phyloP scores from a whole-genome alignment of 306 rosid genomes.

The Castanea mollissima region DNA sequence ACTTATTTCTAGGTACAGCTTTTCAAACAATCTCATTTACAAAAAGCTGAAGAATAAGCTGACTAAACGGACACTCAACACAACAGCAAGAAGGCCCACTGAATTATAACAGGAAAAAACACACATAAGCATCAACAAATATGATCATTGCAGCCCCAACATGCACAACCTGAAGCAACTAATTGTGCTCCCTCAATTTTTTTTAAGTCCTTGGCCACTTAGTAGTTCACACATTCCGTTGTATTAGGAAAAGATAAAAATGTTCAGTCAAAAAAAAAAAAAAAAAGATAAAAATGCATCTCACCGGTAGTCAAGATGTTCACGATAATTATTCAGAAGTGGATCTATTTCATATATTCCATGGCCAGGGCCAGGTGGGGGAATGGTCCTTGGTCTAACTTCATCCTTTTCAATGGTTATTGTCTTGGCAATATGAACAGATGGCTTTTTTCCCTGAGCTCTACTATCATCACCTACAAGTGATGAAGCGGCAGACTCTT shows the following conservation, averaged over 20 bases:
- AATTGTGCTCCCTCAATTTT: background rate
- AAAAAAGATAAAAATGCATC: conserved; percentile 18
- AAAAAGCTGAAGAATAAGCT: too few species aligned
- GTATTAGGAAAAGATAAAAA: background rate
- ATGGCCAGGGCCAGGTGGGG: conserved; percentile 79
- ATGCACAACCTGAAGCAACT: conserved; percentile 12
- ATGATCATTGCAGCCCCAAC: background rate
- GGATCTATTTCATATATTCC: conserved; percentile 84
- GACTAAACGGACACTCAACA: background rate
- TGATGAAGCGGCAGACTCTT: conserved; percentile 35
- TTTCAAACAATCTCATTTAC: too few species aligned
- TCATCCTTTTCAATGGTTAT: conserved; percentile 26
- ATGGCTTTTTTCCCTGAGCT: conserved; percentile 38
- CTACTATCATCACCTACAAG: conserved; percentile 32
- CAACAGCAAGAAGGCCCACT: background rate
- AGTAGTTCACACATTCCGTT: conserved; percentile 13
- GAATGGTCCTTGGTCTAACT: conserved; percentile 41
- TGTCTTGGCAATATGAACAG: conserved; percentile 30
- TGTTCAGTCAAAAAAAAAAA: background rate
- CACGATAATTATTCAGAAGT: conserved; percentile 39
- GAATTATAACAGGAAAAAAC: background rate
- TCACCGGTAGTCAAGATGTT: conserved; percentile 94
- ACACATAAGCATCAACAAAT: background rate
- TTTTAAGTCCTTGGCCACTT: conserved; percentile 12
- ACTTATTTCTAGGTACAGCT: too few species aligned